These are phyloP conservation scores for Saccharomyces hybrid DNA, from an alignment of 1,139 yeast genomes.

Conservation along the genomic window DNA sequence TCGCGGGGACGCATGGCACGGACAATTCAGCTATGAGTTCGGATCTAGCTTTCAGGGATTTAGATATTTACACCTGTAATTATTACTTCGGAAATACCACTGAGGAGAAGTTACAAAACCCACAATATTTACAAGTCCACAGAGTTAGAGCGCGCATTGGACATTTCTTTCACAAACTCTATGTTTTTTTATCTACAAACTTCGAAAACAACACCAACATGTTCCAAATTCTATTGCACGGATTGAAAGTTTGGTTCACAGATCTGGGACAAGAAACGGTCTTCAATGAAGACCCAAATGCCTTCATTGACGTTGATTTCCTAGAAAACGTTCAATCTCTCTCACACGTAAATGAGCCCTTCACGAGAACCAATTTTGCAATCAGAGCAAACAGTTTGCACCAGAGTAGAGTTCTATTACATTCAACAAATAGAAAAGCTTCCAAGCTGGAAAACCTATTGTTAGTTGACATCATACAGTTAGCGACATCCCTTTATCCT, in stretches of 20 bases:
- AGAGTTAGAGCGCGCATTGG: slow-evolving; percentile 58
- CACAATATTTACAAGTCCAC: slow-evolving; percentile 54
- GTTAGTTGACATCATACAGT: slow-evolving; percentile 58
- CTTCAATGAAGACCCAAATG: slow-evolving; percentile 47
- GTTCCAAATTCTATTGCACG: slow-evolving; percentile 57
- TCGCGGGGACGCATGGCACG: slow-evolving; percentile 16
- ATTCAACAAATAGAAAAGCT: slow-evolving; percentile 67
- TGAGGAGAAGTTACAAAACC: slow-evolving; percentile 44
- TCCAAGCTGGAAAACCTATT: slow-evolving; percentile 58
- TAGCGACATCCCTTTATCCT: slow-evolving; percentile 65
- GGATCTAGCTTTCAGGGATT: slow-evolving; percentile 38
- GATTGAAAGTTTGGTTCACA: slow-evolving; percentile 71
- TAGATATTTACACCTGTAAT: slow-evolving; percentile 51
- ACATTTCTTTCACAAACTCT: slow-evolving; percentile 53
- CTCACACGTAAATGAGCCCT: slow-evolving; percentile 50
- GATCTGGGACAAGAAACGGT: slow-evolving; percentile 75
- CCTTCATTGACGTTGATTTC: slow-evolving; percentile 39
- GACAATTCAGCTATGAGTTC: slow-evolving; percentile 19
- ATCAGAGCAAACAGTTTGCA: slow-evolving; percentile 74
- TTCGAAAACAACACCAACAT: slow-evolving; percentile 64
- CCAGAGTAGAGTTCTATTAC: slow-evolving; percentile 63
- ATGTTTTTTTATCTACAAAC: slow-evolving; percentile 40
- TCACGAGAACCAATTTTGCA: slow-evolving; percentile 70
- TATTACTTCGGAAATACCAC: slow-evolving; percentile 39
- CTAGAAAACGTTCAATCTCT: slow-evolving; percentile 41